Evolutionary conservation across 2,329 filamentous ascomycete species (phyloP).

Genomic region (Exophiala phaeomuriformis): DNA sequence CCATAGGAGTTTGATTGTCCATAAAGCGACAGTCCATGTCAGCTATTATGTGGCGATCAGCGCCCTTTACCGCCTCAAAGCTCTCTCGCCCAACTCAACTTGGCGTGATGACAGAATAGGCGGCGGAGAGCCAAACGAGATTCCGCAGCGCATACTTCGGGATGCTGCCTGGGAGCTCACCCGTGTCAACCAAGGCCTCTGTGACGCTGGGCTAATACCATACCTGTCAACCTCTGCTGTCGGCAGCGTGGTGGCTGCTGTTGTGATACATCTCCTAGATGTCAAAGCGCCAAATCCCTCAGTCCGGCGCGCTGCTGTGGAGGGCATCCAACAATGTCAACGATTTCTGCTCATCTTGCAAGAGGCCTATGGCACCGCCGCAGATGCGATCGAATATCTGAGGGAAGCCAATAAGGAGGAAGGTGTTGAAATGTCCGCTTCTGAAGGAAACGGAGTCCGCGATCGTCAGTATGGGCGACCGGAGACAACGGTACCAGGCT

Average conservation of each 20-base stretch:
- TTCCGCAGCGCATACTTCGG: conserved; percentile 1
- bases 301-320: background rate
- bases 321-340: conserved; percentile 3
- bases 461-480: background rate
- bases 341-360: conserved; percentile 1
- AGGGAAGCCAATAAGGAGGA: conserved; percentile 1
- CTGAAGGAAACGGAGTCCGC: background rate
- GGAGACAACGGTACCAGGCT: no score
- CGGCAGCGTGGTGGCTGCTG: conserved; percentile 2
- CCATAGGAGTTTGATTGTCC: background rate
- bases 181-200: conserved; percentile 1
- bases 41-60: conserved; percentile 4
- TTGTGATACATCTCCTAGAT: conserved; percentile 2
- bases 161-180: conserved; percentile 5
- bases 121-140: background rate
- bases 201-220: background rate
- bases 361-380: background rate
- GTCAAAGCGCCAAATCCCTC: conserved; percentile 1
- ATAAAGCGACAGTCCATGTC: conserved; percentile 2
- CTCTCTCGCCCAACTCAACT: conserved; percentile 1
- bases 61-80: conserved; percentile 5
- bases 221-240: conserved; percentile 1
- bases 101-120: background rate
- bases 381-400: conserved; percentile 3
- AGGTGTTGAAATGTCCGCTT: background rate